Percentiles rank a stretch among this genome's conserved stretches.
These are phyloP conservation scores for Microthlaspi erraticum DNA, from an alignment of 345 rosid genomes.

Conservation along the genomic window DNA sequence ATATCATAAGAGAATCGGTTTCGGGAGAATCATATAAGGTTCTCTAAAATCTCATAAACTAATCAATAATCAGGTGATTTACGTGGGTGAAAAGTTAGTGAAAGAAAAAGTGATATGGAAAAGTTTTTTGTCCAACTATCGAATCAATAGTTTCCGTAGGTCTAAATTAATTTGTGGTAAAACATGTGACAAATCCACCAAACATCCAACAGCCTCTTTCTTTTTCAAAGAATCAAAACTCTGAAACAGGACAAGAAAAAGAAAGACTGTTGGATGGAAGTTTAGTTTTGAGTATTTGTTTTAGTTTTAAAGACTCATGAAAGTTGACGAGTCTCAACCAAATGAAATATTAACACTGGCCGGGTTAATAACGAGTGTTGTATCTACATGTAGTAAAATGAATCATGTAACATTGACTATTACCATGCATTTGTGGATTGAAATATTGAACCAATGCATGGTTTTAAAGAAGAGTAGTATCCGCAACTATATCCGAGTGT, in stretches of 20 bases:
- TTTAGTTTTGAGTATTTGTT: too few relatives aligned
- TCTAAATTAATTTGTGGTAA: not conserved
- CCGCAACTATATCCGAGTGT: not conserved
- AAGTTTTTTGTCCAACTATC: slow-evolving; percentile 31
- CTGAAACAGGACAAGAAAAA: too few relatives aligned
- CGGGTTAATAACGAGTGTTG: not conserved
- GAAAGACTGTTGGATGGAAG: too few relatives aligned
- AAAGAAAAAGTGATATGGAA: slow-evolving; percentile 26
- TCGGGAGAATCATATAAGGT: slow-evolving; percentile 32
- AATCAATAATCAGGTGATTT: slow-evolving; percentile 36
- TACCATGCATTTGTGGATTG: slow-evolving; percentile 8
- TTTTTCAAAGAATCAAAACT: not conserved
- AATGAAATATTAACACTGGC: not conserved
- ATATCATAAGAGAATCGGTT: slow-evolving; percentile 2
- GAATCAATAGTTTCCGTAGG: slow-evolving; percentile 17
- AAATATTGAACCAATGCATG: not conserved
- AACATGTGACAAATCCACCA: slow-evolving; percentile 7
- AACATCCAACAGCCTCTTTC: not conserved
- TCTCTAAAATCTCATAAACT: slow-evolving; percentile 33
- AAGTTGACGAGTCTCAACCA: not conserved
- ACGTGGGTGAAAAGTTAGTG: slow-evolving; percentile 41
- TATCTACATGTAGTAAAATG: not conserved
- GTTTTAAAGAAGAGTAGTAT: not conserved
- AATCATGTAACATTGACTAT: slow-evolving; percentile 16
- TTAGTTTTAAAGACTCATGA: too few relatives aligned